Evolutionary conservation across 192 early-diverging fungal species (phyloP), one percentile per base, ranked within the genome.

Genomic region (Coemansia sp.): DNA sequence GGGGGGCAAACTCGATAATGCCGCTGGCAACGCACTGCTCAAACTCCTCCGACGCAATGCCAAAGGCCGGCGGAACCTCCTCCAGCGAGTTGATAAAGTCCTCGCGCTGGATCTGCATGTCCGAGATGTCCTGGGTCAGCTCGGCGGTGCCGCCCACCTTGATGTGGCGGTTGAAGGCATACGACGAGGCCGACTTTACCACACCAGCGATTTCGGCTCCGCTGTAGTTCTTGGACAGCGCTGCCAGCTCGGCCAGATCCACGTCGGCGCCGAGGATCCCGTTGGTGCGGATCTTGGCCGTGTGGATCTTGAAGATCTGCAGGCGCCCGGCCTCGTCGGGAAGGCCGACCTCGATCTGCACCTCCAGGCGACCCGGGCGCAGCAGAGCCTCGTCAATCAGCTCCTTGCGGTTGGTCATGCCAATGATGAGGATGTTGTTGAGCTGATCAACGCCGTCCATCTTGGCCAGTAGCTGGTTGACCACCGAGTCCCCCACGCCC

Each of bases 361-460:
- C 90, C 71, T 97, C 96, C 46, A 97, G 69, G 75, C 92, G 87
- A 17, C 87, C 96, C 20, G 96, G 92, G 48, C 94, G 87, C 21
- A 99, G 77, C 57, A 99, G 67, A 3, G 96, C 96, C 51, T 99
- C 96, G 59, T 99, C 96, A 49, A 99, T 96, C 81, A 97, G 89
- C 50, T 99, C 94, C 59, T 91, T 81, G 51, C 94, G 68, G 66
- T 96, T 99, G 38, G 96, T 99, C 96, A 99, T 99, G 56, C 94
- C 94, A 52, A 99, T 96, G 30, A 96, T 86, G 54, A 96, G 64
- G 38, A 98, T 94, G 67, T 98, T 98, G 75, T 96, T 98, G 48
- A 98, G 71, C 64, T 96, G 94, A 32, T 96, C 92, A 7, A 99
- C 94, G 80, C 94, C 96, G 67, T 99, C 94, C 89, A 99, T 92